These are phyloP conservation scores for Truncatella angustata DNA, from an alignment of 2,329 filamentous ascomycete genomes.

Conservation along the genomic window DNA sequence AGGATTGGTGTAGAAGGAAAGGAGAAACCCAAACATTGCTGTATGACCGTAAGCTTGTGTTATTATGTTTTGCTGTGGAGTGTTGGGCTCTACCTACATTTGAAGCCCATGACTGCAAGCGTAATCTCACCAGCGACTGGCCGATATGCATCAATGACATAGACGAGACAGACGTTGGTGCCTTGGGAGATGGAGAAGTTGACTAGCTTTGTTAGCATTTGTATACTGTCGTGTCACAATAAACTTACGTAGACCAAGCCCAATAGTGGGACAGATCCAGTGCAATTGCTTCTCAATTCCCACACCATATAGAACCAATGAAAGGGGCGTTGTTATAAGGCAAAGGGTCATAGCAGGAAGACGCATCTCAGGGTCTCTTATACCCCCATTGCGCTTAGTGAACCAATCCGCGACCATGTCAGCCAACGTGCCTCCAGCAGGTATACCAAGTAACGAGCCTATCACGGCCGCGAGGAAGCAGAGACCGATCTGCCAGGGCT, in stretches of 20 bases:
- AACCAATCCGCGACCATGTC: conserved; percentile 47
- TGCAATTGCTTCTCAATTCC: conserved; percentile 45
- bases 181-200: conserved; percentile 56
- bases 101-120: conserved; percentile 53
- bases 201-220: conserved; percentile 30
- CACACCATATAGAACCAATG: conserved; percentile 44
- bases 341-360: conserved; percentile 51
- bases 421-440: conserved; percentile 45
- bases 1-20: conserved; percentile 60
- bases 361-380: conserved; percentile 61
- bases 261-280: conserved; percentile 57
- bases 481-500: conserved; percentile 46
- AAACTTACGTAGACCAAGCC: conserved; percentile 49
- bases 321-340: conserved; percentile 46
- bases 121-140: conserved; percentile 56
- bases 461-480: conserved; percentile 49
- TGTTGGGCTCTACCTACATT: conserved; percentile 36
- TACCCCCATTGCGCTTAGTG: conserved; percentile 51
- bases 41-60: not conserved
- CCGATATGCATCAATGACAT: conserved; percentile 56
- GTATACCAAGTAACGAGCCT: conserved; percentile 47
- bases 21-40: conserved; percentile 56
- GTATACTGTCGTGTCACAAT: no score
- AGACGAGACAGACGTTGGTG: conserved; percentile 55
- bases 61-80: no score